Evolutionary conservation across 2,329 filamentous ascomycete genomes (phyloP).

Genomic region (Berkeleyomyces rouxiae): DNA sequence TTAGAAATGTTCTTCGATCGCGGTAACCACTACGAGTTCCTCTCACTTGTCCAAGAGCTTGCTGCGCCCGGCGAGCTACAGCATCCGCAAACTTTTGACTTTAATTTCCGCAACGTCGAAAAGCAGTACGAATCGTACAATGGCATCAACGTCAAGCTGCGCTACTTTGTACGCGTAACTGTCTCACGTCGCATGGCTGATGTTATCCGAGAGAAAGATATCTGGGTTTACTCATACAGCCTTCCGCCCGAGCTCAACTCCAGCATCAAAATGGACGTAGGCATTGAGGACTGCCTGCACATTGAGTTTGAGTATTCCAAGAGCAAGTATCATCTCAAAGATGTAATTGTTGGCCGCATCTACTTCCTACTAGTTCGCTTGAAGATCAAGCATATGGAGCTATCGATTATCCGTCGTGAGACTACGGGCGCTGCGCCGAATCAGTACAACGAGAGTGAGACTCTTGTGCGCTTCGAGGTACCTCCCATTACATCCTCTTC

Average conservation of each 20-base stretch:
- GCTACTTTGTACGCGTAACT: constrained; percentile 94
- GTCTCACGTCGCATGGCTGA: constrained; percentile 95
- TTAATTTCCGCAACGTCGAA: constrained; percentile 99
- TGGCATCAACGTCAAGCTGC: constrained; percentile 97
- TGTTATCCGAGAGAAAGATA: constrained; percentile 95
- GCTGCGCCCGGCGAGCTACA: constrained; percentile 94
- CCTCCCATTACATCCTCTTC: constrained; percentile 8
- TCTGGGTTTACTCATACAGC: constrained; percentile 98
- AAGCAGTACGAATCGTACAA: constrained; percentile 99
- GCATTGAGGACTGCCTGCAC: constrained; percentile 96
- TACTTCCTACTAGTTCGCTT: constrained; percentile 93
- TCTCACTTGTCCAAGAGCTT: constrained; percentile 90
- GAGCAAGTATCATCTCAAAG: constrained; percentile 97
- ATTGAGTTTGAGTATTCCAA: constrained; percentile 99
- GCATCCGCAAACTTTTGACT: constrained; percentile 95
- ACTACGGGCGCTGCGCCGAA: constrained; percentile 94
- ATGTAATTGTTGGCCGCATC: constrained; percentile 95
- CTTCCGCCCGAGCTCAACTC: constrained; percentile 96
- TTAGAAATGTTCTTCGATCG: constrained; percentile 99
- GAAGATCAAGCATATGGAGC: constrained; percentile 99
- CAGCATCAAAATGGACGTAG: constrained; percentile 99
- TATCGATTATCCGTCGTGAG: constrained; percentile 92
- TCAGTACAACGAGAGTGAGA: constrained; percentile 99
- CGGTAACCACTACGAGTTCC: constrained; percentile 97
- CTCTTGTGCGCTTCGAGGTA: constrained; percentile 87